Base-by-base conservation (phyloP, 805 yeast genomes). In the Hagleromyces aurorensis region DNA sequence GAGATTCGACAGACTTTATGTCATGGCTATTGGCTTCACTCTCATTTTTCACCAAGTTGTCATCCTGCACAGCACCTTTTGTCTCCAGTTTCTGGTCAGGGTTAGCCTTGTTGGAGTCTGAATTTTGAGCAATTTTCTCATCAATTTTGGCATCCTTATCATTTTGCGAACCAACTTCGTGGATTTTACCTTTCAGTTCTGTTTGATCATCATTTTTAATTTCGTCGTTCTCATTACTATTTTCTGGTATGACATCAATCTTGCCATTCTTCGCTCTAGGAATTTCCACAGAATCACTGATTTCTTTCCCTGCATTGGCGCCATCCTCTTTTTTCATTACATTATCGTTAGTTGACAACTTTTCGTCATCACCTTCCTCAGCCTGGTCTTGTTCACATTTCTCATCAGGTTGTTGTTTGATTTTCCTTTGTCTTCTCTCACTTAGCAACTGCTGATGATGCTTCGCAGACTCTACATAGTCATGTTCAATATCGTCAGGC, bases 401-500 rank as follows among this genome's bases (percentile, higher is more conserved):
- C 16, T 34, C 38, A 7, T 14, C 44, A 36, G 11, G 37, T 31
- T 14, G 30, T 19, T 21, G 28, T 20, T 27, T 33, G 11, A 41
- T 41, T 26, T 47, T 46, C 23, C 35, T 48, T 29, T 46, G 46
- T 22, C 45, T 41, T 35, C 55, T 57, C 46, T 76, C 78, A 40
- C 64, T 61, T 38, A 81, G 59, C 32, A 81, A 58, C 27, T 70
- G 63, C 48, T 75, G 77, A 55, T 82, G 91, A 45, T 79, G 73
- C 49, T 66, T 73, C 19, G 87, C 86, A 42, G 83, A 74, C 40
- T 75, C 69, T 14, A 59, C 59, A 58, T 82, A 82, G 56, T 82
- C 87, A 55, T 81, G 91, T 46, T 79, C 78, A 29, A 68, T 66
- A 46, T 82, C 91, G 59, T 82, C 91, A 4, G 62, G 66, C 67